Evolutionary conservation across 1,284 basidiomycete species (phyloP).

Genomic region (Ustilago shanxiensis): DNA sequence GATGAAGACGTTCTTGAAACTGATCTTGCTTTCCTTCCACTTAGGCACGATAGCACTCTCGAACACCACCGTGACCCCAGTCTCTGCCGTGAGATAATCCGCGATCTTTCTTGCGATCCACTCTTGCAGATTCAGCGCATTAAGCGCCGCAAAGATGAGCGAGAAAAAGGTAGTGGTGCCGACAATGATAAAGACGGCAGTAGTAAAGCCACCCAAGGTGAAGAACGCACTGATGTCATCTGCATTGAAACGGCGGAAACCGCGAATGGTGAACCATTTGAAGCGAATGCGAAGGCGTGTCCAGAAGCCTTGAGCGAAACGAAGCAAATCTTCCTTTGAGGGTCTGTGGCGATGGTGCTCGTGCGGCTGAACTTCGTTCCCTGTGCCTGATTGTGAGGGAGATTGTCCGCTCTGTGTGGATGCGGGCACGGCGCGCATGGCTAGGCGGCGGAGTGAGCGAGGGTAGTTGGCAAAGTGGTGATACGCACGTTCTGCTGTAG

Average conservation of each 20-base stretch:
- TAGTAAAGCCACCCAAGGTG: constrained; percentile 83
- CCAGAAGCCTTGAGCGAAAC: constrained; percentile 88
- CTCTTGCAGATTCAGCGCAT: constrained; percentile 92
- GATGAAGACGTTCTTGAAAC: constrained; percentile 96
- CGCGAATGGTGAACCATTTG: constrained; percentile 97
- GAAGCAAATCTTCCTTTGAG: constrained; percentile 78
- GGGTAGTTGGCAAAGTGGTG: constrained; percentile 65
- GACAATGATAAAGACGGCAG: constrained; percentile 90
- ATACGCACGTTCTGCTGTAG: constrained; percentile 43
- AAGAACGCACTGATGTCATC: constrained; percentile 97
- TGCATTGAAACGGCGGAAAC: constrained; percentile 93
- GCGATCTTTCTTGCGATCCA: constrained; percentile 90
- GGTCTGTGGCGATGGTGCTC: constrained; percentile 46
- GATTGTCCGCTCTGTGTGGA: constrained; percentile 11
- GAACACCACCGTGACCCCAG: constrained; percentile 93
- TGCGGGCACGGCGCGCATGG: constrained; percentile 55
- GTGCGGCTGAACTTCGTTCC: constrained; percentile 20
- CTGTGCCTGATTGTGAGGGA: constrained; percentile 8
- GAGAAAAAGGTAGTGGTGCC: constrained; percentile 98
- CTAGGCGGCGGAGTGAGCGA: constrained; percentile 58
- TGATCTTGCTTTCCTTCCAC: constrained; percentile 94
- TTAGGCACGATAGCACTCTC: constrained; percentile 98
- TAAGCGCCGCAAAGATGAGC: constrained; percentile 87
- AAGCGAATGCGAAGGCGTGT: constrained; percentile 90
- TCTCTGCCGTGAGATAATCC: constrained; percentile 91